Evolutionary conservation across 2,329 filamentous ascomycete genomes (phyloP).

Genomic region (Aspergillus ibericus): DNA sequence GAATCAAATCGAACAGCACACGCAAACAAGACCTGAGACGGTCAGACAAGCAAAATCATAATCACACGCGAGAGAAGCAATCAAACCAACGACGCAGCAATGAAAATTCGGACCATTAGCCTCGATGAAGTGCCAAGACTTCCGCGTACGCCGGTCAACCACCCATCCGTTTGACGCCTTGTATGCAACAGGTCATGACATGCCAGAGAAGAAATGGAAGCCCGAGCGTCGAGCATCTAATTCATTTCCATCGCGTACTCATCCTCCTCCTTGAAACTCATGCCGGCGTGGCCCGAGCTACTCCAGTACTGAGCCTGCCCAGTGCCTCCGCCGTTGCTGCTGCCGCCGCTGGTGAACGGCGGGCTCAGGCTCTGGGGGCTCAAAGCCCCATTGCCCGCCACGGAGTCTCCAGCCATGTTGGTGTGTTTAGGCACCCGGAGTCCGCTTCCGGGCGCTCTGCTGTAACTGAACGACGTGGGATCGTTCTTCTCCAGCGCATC

Average conservation of each 20-base stretch:
- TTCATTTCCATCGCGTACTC: conserved; percentile 80
- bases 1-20: conserved; percentile 5
- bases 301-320: conserved; percentile 57
- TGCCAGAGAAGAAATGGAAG: conserved; percentile 14
- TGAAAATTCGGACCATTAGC: conserved; percentile 22
- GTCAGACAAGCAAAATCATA: conserved; percentile 2
- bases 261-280: conserved; percentile 91
- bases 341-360: conserved; percentile 70
- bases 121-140: conserved; percentile 25
- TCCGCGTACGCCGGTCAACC: conserved; percentile 47
- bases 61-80: conserved; percentile 6
- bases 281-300: conserved; percentile 53
- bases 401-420: conserved; percentile 78
- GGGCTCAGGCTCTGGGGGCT: conserved; percentile 66
- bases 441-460: conserved; percentile 77
- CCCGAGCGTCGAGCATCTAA: conserved; percentile 16
- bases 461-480: conserved; percentile 74
- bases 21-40: conserved; percentile 7
- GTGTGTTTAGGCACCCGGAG: conserved; percentile 91
- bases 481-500: conserved; percentile 84
- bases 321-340: conserved; percentile 51
- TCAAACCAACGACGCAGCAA: not conserved
- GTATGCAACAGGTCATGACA: conserved; percentile 26
- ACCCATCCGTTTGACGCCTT: conserved; percentile 27
- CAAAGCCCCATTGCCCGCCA: conserved; percentile 53